These are phyloP conservation scores for Chamaecrista fasciculata DNA, from an alignment of 306 rosid genomes.

Conservation along the genomic window DNA sequence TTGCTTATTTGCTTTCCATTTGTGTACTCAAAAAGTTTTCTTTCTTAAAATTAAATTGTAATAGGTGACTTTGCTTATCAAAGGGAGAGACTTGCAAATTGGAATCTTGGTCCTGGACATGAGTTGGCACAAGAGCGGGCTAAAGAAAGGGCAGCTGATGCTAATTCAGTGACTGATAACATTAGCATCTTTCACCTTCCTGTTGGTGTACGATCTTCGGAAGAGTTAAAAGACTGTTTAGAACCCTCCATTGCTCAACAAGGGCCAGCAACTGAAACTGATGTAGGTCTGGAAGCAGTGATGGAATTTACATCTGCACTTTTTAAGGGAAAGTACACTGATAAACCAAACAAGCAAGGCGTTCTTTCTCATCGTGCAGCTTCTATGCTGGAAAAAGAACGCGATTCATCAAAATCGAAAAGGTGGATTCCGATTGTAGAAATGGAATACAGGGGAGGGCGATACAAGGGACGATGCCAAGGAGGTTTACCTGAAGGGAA, in stretches of 20 bases:
- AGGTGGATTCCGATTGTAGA: conserved; percentile 87
- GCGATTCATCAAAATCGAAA: conserved; percentile 78
- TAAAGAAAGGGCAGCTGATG: conserved; percentile 62
- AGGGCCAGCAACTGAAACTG: conserved; percentile 43
- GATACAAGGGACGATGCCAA: conserved; percentile 85
- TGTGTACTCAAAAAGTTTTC: conserved; percentile 17
- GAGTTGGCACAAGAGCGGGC: conserved; percentile 87
- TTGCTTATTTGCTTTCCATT: not conserved
- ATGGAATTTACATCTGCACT: conserved; percentile 63
- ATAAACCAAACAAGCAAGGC: conserved; percentile 64
- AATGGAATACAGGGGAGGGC: conserved; percentile 87
- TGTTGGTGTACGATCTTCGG: conserved; percentile 83
- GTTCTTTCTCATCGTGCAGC: conserved; percentile 85
- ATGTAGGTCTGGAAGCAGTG: conserved; percentile 63
- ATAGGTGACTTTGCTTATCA: conserved; percentile 50
- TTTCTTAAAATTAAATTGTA: conserved; percentile 25
- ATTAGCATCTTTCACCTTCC: conserved; percentile 74
- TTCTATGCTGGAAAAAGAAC: conserved; percentile 96
- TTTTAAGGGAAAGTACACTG: conserved; percentile 56
- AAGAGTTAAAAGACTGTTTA: conserved; percentile 49
- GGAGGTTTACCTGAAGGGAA: conserved; percentile 99
- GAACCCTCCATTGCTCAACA: conserved; percentile 40
- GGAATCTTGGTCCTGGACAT: conserved; percentile 80
- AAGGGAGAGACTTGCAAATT: conserved; percentile 69
- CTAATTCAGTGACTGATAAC: conserved; percentile 46